Conservation (phyloP, 75 land plant genomes). For the Pinus taeda region DNA sequence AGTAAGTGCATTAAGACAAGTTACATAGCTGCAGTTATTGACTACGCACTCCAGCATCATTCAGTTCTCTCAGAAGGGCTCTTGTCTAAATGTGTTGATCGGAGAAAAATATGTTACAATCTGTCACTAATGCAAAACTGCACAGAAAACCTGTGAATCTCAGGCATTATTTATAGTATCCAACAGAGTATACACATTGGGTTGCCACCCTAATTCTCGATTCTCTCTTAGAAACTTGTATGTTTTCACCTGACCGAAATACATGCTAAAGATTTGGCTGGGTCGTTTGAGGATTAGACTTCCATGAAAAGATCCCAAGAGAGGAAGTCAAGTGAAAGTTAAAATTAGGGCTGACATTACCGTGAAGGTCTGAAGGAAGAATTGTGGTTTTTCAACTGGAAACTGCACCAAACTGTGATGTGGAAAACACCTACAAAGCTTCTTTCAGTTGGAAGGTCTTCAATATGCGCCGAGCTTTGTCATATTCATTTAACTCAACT, state of each 20-base stretch:
- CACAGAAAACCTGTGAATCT: not conserved
- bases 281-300: not conserved
- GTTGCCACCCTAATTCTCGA: not conserved
- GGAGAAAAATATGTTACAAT: not conserved
- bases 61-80: not conserved
- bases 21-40: not conserved
- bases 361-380: not conserved
- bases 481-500: constrained; percentile 86
- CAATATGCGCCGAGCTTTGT: constrained; percentile 64
- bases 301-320: not conserved
- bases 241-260: not conserved
- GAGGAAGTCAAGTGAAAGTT: not conserved
- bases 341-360: not conserved
- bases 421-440: constrained; percentile 48
- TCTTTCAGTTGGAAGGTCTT: constrained; percentile 83
- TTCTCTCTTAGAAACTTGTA: not conserved
- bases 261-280: not conserved
- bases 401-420: not conserved
- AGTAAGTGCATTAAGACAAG: not conserved
- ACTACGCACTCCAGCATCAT: not conserved
- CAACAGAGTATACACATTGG: not conserved
- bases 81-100: not conserved
- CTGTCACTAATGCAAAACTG: not conserved
- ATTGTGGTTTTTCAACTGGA: not conserved
- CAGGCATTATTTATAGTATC: not conserved